Base-by-base conservation (phyloP, 176 grass and related monocot genomes). In the Zoysia pacifica region DNA sequence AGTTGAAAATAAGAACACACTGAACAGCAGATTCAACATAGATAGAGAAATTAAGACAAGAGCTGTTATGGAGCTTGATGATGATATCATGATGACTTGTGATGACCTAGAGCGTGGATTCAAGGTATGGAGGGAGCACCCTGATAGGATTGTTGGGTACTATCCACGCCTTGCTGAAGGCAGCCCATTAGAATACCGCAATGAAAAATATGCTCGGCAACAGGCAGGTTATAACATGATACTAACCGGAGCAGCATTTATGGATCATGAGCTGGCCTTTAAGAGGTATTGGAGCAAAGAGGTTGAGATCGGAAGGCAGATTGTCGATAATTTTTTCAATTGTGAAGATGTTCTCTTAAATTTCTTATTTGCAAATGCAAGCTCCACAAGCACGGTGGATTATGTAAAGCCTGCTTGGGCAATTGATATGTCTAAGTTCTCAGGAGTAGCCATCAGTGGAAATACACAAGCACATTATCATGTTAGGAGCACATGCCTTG, bases 61-160 rank as follows among this genome's bases (percentile, higher is more conserved):
- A 67, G 92, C 90, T 78, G 88, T 98, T 78, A 84, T 98, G 66
- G 92, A 94, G 74, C 90, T 98, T n/a, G 95, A 98, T 86, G 95
- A 98, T 85, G 95, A 98, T 81, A 98, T 98, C 81, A 94, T 94
- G 81, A 94, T 98, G 92, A 55, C 90, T 69, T 98, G 95, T 75
- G 92, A 94, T 75, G 95, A 98, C 70, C 77, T 94, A 61, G 95
- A 98, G 84, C 91, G 90, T 54, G 95, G 95, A 46, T 98, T 98
- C 75, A 94, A 85, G 87, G 84, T 98, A 38, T 98, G 95, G 95
- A 86, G 92, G 58, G 88, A 89, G 52, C 79, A 78, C 56, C 90
- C 92, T 11, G 79, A 94, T 9, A 83, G 77, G 45, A 94, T 98
- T 60, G 81, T 94, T 2, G 95, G 95, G 3, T 94, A 91, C 79